Conservation (phyloP, 352 stramenopile genomes). For the Globisporangium perplexum region DNA sequence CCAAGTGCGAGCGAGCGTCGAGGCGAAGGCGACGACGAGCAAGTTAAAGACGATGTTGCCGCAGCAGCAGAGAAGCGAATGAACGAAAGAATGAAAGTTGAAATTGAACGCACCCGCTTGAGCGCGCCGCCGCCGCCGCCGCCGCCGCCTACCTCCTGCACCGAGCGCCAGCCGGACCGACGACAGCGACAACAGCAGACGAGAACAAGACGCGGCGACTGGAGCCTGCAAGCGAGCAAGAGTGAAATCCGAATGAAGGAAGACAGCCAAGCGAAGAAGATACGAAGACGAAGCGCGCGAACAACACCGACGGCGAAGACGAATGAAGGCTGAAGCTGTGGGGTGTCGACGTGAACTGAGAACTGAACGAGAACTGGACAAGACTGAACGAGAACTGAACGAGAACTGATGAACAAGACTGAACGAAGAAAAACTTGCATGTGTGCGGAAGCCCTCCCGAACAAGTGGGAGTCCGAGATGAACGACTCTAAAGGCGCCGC, state of each 20-base stretch:
- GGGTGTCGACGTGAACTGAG: background rate
- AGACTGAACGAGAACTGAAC: conserved; percentile 4
- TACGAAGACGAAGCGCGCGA: background rate
- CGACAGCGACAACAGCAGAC: background rate
- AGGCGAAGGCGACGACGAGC: background rate
- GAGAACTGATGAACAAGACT: conserved; percentile 18
- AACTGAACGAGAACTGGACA: background rate
- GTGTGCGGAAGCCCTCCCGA: background rate
- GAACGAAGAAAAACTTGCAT: conserved; percentile 19
- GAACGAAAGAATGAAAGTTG: conserved; percentile 3
- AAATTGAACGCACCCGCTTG: conserved; percentile 2
- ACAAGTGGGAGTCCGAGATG: background rate
- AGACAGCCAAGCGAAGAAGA: background rate
- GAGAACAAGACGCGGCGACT: background rate
- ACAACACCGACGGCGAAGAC: background rate
- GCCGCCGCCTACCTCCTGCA: too few relatives aligned
- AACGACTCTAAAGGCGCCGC: conserved; percentile 2
- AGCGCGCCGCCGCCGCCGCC: background rate
- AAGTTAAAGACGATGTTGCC: background rate
- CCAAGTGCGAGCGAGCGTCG: background rate
- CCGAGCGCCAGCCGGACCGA: background rate
- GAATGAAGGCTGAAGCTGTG: conserved; percentile 1
- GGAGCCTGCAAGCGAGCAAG: background rate
- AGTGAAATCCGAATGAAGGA: background rate
- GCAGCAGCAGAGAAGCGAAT: conserved; percentile 3